Base-by-base conservation (phyloP, 768 basidiomycete species). In the Amanita muscaria region DNA sequence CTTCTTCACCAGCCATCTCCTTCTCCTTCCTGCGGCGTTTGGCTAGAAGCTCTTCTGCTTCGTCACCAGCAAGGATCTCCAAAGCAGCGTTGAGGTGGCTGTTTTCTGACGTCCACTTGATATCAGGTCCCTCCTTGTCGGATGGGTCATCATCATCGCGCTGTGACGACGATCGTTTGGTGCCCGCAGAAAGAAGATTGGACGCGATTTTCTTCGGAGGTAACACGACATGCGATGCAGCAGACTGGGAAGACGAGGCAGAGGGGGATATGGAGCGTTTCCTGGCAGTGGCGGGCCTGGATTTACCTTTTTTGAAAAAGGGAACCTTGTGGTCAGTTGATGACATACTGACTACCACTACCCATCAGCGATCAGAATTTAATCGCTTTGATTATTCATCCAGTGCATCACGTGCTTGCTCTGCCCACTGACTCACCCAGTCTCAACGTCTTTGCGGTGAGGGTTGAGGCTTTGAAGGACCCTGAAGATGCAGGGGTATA, bases 301-400 rank as follows among this genome's bases (percentile, higher is more conserved):
- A 72, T 53, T 82, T 84, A 31, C 84, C 81, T 54, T 72, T 73
- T 66, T 86, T 94, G 67, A 94, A 89, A 66, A 96, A 92, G 3
- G 88, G 81, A 0, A 94, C 88, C 37, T 71, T 77, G 11, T 33
- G 7, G 31, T 44, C n/a, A 21, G 32, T 21, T 18, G 39, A 22
- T 10, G 39, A 24, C 40, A 46, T 46, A 3, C 6, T 6, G 36
- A 29, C 12, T 12, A 29, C 6, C 12, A 29, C n/a, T n/a, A n/a
- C n/a, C n/a, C n/a, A n/a, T n/a, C n/a, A n/a, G n/a, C n/a, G n/a
- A n/a, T n/a, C n/a, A n/a, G n/a, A n/a, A n/a, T n/a, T n/a, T n/a
- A n/a, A n/a, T n/a, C n/a, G n/a, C n/a, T n/a, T n/a, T n/a, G n/a
- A n/a, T n/a, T n/a, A n/a, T n/a, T n/a, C n/a, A n/a, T n/a, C n/a